These are phyloP conservation scores for Grosmannia penicillata DNA, from an alignment of 2,329 filamentous ascomycete genomes.

Conservation along the genomic window DNA sequence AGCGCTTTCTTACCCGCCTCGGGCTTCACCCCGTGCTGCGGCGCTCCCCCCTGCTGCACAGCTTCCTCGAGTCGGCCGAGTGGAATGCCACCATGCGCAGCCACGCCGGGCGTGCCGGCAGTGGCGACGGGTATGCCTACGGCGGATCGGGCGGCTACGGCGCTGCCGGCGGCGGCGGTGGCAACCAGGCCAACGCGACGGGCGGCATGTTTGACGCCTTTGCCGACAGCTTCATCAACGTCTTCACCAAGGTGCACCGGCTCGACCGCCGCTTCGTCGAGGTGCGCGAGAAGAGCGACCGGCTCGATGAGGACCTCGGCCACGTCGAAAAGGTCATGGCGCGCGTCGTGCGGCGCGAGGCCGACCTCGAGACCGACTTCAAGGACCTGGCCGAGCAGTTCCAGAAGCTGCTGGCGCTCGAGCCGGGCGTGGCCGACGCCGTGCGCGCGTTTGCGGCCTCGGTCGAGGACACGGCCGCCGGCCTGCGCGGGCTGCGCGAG, in stretches of 20 bases:
- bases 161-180: constrained; percentile 20
- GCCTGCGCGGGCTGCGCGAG: constrained; percentile 70
- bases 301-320: constrained; percentile 81
- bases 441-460: constrained; percentile 77
- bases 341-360: constrained; percentile 73
- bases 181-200: too few relatives aligned
- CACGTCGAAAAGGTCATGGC: constrained; percentile 95
- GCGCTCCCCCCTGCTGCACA: constrained; percentile 65
- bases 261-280: constrained; percentile 90
- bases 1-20: constrained; percentile 78
- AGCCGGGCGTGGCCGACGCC: constrained; percentile 70
- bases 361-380: constrained; percentile 77
- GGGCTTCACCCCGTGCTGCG: constrained; percentile 81
- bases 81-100: constrained; percentile 95
- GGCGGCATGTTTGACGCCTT: constrained; percentile 75
- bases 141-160: constrained; percentile 29
- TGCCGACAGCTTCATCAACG: constrained; percentile 92
- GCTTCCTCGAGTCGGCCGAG: constrained; percentile 82
- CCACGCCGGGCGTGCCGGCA: constrained; percentile 29
- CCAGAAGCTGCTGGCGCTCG: constrained; percentile 78
- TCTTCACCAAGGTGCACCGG: constrained; percentile 92
- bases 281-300: constrained; percentile 81
- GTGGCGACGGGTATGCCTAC: constrained; percentile 21
- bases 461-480: constrained; percentile 68
- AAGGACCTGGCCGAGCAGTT: constrained; percentile 86